These are phyloP conservation scores for Eucalyptus tenuipes DNA, from an alignment of 345 rosid genomes.

Conservation along the genomic window DNA sequence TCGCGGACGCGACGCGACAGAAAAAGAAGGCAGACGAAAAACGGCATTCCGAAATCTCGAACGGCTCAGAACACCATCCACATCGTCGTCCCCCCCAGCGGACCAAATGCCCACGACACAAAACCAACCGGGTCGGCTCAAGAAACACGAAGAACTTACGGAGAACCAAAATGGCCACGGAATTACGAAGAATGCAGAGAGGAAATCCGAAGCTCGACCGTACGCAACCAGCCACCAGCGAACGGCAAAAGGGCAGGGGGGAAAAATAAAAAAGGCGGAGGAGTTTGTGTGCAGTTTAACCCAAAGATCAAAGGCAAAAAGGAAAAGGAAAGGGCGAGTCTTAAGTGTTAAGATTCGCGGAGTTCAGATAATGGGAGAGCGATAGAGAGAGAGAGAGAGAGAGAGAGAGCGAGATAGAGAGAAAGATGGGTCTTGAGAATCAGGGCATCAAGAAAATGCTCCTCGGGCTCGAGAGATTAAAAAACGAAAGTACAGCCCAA, in stretches of 20 bases:
- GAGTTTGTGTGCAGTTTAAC: not conserved
- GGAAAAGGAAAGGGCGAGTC: not conserved
- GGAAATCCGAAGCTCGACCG: not conserved
- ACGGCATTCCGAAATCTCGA: not conserved
- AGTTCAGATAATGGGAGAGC: not conserved
- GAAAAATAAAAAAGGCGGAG: not conserved
- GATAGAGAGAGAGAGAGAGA: not conserved
- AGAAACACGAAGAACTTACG: not conserved
- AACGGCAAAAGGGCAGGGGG: not conserved
- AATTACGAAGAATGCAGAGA: not conserved
- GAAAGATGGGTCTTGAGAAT: not conserved
- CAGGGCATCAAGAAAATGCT: not conserved
- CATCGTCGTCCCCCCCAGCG: not conserved
- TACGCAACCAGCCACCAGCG: not conserved
- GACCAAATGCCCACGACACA: not conserved
- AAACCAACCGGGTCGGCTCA: not conserved
- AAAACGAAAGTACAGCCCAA: not conserved
- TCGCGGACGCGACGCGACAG: not conserved
- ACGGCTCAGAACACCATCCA: not conserved
- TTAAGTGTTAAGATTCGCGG: not conserved
- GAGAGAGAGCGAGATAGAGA: not conserved
- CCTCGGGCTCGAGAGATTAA: not conserved
- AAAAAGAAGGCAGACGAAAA: not conserved
- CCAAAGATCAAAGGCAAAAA: not conserved
- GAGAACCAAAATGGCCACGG: not conserved